Evolutionary conservation across 1,284 basidiomycete genomes (phyloP).

Genomic region (Pseudozyma pruni): DNA sequence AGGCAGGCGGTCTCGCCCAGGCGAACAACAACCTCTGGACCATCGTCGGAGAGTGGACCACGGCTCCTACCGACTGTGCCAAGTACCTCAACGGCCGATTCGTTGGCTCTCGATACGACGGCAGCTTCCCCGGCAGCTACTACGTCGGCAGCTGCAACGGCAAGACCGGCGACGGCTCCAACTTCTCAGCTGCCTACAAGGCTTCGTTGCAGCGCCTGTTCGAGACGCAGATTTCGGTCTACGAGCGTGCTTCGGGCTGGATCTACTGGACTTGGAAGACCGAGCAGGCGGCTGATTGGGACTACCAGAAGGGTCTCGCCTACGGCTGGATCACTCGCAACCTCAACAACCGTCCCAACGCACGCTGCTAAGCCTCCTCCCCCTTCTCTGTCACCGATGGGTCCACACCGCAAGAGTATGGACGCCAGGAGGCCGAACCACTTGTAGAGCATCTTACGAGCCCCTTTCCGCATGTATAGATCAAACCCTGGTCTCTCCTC

Average conservation of each 20-base stretch:
- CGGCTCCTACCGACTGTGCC: conserved; percentile 84
- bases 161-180: conserved; percentile 77
- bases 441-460: too few relatives aligned
- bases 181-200: conserved; percentile 84
- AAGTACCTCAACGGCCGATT: conserved; percentile 77
- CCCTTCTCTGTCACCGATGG: not conserved
- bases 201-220: conserved; percentile 82
- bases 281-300: conserved; percentile 66
- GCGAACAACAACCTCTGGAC: conserved; percentile 57
- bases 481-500: not conserved
- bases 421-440: conserved; percentile 3
- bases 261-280: conserved; percentile 87
- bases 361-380: conserved; percentile 27
- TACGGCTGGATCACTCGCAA: conserved; percentile 61
- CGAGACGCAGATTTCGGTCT: conserved; percentile 77
- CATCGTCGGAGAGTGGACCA: conserved; percentile 68
- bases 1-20: conserved; percentile 30
- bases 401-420: conserved; percentile 1
- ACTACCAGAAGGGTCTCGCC: conserved; percentile 63
- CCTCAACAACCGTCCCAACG: conserved; percentile 44
- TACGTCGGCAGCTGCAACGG: conserved; percentile 79
- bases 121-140: conserved; percentile 70
- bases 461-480: too few relatives aligned
- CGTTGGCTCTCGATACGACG: conserved; percentile 83
- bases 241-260: conserved; percentile 74